Evolutionary conservation across 2,329 filamentous ascomycete species (phyloP).

Genomic region (Tolypocladium album): DNA sequence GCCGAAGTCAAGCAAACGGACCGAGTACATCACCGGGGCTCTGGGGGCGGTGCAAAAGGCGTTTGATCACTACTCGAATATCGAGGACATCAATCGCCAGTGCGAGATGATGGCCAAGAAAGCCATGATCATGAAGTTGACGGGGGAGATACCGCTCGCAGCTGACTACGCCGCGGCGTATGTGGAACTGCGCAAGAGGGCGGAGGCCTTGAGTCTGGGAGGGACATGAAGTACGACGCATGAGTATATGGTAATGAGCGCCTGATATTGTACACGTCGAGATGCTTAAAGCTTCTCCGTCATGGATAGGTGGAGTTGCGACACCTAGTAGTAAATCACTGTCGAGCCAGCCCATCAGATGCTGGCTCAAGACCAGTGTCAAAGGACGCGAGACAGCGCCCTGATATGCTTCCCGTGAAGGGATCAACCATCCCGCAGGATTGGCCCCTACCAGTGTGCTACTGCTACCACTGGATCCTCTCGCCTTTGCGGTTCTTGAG

Average conservation of each 20-base stretch:
- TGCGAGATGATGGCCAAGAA: constrained; percentile 77
- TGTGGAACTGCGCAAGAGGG: constrained; percentile 40
- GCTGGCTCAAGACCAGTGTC: neutral
- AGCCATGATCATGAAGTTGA: constrained; percentile 61
- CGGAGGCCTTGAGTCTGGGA: constrained; percentile 17
- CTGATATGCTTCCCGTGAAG: neutral
- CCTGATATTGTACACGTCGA: neutral
- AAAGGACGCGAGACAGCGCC: neutral
- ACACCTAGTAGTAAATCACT: neutral
- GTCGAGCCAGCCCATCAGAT: neutral
- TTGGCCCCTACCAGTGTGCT: neutral
- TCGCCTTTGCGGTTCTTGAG: constrained; percentile 26
- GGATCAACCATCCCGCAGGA: neutral
- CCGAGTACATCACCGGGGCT: constrained; percentile 48
- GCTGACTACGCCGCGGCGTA: constrained; percentile 59
- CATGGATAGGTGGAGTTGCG: neutral
- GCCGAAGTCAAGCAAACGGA: constrained; percentile 31
- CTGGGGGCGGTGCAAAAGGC: constrained; percentile 51
- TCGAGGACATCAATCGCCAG: constrained; percentile 57
- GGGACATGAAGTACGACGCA: neutral
- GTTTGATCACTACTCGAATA: constrained; percentile 50
- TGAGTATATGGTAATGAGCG: neutral
- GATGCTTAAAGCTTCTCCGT: neutral
- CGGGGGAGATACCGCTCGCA: constrained; percentile 51
- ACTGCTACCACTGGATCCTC: constrained; percentile 26